Percentiles rank a stretch among this genome's conserved stretches.
These are phyloP conservation scores for Candida sithepensis DNA, from an alignment of 805 yeast genomes.

Conservation along the genomic window DNA sequence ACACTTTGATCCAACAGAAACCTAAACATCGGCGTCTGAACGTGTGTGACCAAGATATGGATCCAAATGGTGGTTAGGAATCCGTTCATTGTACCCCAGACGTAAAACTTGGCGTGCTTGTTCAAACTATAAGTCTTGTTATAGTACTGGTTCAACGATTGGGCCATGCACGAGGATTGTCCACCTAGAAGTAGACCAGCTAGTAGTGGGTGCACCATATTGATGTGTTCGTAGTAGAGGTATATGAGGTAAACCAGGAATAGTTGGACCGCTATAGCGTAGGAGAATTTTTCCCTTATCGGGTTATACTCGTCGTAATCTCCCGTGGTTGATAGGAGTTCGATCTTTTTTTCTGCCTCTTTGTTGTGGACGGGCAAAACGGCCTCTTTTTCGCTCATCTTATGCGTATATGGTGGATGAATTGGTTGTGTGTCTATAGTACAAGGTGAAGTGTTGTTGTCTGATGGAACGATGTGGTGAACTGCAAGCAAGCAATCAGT, in stretches of 20 bases:
- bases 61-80: conserved; percentile 52
- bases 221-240: conserved; percentile 24
- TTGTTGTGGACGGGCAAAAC: conserved; percentile 16
- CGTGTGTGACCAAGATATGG: conserved; percentile 36
- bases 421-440: background rate
- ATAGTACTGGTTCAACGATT: conserved; percentile 27
- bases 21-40: conserved; percentile 36
- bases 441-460: too few species aligned
- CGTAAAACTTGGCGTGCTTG: conserved; percentile 42
- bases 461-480: too few species aligned
- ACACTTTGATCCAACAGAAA: conserved; percentile 50
- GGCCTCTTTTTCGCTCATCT: background rate
- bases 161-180: conserved; percentile 28
- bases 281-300: conserved; percentile 23
- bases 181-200: conserved; percentile 27
- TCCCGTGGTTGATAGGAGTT: background rate
- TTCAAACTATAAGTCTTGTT: conserved; percentile 18
- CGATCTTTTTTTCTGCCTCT: conserved; percentile 12
- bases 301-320: conserved; percentile 15
- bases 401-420: background rate
- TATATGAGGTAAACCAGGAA: conserved; percentile 22
- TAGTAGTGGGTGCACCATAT: conserved; percentile 22
- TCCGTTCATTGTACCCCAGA: conserved; percentile 64
- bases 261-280: conserved; percentile 21
- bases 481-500: too few species aligned